phyloP scores from a whole-genome alignment of 371 early-diverging fungal species.

The Actinomortierella ambigua region DNA sequence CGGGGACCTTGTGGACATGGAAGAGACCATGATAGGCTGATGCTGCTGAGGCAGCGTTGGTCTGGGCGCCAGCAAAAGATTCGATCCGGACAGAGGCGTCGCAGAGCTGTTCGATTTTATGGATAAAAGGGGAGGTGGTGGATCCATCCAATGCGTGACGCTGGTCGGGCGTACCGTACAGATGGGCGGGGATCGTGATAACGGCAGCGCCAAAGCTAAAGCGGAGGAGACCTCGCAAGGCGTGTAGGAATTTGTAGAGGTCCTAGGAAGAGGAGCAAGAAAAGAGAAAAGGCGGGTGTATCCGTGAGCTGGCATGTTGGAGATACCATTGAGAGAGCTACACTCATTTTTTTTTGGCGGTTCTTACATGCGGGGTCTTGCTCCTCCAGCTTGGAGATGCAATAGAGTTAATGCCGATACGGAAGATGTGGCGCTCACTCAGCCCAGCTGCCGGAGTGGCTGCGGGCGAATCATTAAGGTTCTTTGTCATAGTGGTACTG shows the following conservation, averaged over 20 bases:
- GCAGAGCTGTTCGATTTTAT: slow-evolving; percentile 79
- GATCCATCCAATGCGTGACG: slow-evolving; percentile 40
- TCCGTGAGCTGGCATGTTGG: not conserved
- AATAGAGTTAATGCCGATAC: slow-evolving; percentile 81
- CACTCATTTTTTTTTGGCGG: not conserved
- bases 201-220: slow-evolving; percentile 80
- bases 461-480: slow-evolving; percentile 12
- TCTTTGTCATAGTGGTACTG: slow-evolving; percentile 48
- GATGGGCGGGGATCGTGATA: slow-evolving; percentile 81
- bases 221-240: slow-evolving; percentile 77
- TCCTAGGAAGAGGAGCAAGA: slow-evolving; percentile 44
- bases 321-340: not conserved
- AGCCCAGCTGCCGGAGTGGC: slow-evolving; percentile 52
- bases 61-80: slow-evolving; percentile 83
- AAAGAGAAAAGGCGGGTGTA: not conserved
- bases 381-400: slow-evolving; percentile 80
- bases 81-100: slow-evolving; percentile 91
- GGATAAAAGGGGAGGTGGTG: slow-evolving; percentile 57
- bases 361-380: slow-evolving; percentile 58
- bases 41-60: slow-evolving; percentile 51
- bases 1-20: slow-evolving; percentile 82
- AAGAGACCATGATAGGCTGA: slow-evolving; percentile 90
- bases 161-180: slow-evolving; percentile 58
- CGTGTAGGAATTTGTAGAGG: slow-evolving; percentile 74
- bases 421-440: slow-evolving; percentile 63